Base-by-base conservation (phyloP, 2,329 filamentous ascomycete genomes). In the Pseudogymnoascus sp. region DNA sequence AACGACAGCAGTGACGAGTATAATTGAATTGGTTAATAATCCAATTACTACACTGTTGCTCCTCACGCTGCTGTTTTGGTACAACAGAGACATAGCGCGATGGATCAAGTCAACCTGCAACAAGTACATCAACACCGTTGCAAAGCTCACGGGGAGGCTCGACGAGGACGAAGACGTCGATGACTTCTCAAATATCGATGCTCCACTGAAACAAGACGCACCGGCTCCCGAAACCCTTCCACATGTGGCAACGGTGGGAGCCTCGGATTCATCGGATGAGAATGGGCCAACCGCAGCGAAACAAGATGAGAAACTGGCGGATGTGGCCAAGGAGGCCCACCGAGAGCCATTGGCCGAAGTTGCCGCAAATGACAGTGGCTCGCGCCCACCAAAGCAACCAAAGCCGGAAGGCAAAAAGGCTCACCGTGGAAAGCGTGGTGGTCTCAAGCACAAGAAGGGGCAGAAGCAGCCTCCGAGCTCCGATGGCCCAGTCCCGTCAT, bases 381-480 rank as follows among this genome's bases (percentile, higher is more conserved):
- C 47, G 28, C 47, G 47, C 14, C 47, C 47, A 33, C 28, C 47
- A 18, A 53, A 53, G 47, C 47, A 53, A 14, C 61, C 61, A 14
- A 60, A 38, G 18, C 12, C 59, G 3, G 86, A 85, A 68, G 87
- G 87, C 72, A 87, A 84, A 70, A 89, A 87, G 71, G 80, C 82
- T 0, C 86, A 88, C 61, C 80, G 88, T 61, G 89, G 89, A 3
- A 80, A 83, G n/a, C 82, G 89, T 57, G 89, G 88, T 20, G 88
- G 89, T 2, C 81, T 82, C 15, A 86, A 87, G 70, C 85, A 88
- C 63, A 82, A 83, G 64, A 83, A 83, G 62, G 75, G 75, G 25
- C 59, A 41, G 20, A 63, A 72, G 58, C 76, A 83, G 65, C 76
- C 58, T 79, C 78, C 2, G 75, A 77, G 14, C 78, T 76, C 9